Percentiles rank a stretch among this genome's conserved stretches.
Evolutionary conservation across 164 flowering plant genomes (phyloP).

Genomic region (Cinnamomum chago): DNA sequence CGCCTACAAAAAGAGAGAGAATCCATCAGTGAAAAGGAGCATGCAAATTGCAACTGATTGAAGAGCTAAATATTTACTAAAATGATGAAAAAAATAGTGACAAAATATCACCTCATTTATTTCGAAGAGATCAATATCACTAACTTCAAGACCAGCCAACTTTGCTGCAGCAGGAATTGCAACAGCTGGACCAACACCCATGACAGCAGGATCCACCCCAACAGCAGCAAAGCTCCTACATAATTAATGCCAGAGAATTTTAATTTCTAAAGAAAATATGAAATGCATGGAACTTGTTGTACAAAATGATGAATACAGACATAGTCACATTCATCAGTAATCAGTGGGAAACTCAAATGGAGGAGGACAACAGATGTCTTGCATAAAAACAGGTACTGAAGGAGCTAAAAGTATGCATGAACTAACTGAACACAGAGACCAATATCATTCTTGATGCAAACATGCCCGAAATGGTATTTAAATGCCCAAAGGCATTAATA

Average conservation of each 20-base stretch:
- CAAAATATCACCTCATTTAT: conserved; percentile 75
- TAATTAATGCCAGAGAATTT: not conserved
- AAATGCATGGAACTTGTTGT: too few species aligned
- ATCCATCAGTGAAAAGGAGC: not conserved
- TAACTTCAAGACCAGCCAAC: conserved; percentile 82
- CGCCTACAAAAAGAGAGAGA: conserved; percentile 42
- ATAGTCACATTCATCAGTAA: not conserved
- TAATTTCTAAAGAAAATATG: too few species aligned
- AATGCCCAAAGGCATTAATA: not conserved
- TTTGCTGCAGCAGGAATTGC: conserved; percentile 98
- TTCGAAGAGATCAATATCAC: conserved; percentile 89
- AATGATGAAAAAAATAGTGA: not conserved
- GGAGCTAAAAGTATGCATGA: not conserved
- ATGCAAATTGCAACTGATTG: not conserved
- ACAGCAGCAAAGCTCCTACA: conserved; percentile 88
- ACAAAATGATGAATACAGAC: too few species aligned
- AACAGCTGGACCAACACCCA: conserved; percentile 97
- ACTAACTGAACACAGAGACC: not conserved
- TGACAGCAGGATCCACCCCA: conserved; percentile 94
- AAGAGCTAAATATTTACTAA: not conserved
- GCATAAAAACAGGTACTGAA: not conserved
- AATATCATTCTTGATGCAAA: not conserved
- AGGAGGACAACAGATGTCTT: not conserved
- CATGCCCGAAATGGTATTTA: not conserved
- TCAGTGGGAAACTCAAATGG: not conserved